Conservation (phyloP, 2,329 filamentous ascomycete genomes). For the Metarhizium humberi region DNA sequence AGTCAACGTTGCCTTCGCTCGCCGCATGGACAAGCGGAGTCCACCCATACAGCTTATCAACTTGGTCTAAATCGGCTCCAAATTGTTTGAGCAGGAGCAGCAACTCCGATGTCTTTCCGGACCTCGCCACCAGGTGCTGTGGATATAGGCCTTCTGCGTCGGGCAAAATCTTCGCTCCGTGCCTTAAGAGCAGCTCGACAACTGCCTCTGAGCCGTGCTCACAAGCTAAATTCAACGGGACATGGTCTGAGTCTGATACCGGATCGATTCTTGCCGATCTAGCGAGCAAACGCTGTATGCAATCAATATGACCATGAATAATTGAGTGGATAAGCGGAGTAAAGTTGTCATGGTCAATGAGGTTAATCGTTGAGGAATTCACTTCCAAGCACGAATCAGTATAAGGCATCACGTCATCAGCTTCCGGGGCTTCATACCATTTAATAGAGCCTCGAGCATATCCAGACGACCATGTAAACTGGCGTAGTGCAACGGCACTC, state of each 20-base stretch:
- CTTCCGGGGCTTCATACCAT: constrained; percentile 33
- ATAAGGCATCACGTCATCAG: constrained; percentile 5
- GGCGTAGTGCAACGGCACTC: constrained; percentile 89
- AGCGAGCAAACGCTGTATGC: constrained; percentile 68
- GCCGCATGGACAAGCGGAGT: constrained; percentile 93
- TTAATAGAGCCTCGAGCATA: constrained; percentile 67
- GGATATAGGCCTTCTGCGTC: constrained; percentile 95
- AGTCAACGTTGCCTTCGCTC: constrained; percentile 88
- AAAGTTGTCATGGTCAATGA: constrained; percentile 94
- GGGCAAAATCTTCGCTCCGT: constrained; percentile 73
- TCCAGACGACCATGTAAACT: constrained; percentile 87
- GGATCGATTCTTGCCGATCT: constrained; percentile 81
- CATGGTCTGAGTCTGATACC: constrained; percentile 78
- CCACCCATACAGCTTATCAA: constrained; percentile 96
- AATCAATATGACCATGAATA: constrained; percentile 73
- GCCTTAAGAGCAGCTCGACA: constrained; percentile 73
- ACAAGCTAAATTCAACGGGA: constrained; percentile 88
- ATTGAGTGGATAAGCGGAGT: constrained; percentile 93
- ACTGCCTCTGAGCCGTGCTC: constrained; percentile 83
- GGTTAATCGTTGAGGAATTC: constrained; percentile 67
- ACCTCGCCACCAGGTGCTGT: constrained; percentile 91
- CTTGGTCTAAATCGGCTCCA: constrained; percentile 82
- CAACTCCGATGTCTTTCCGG: constrained; percentile 71
- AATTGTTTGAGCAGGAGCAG: constrained; percentile 74
- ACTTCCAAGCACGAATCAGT: constrained; percentile 27